Evolutionary conservation across 352 stramenopile species (phyloP).

Genomic region (Phytophthora parvispora): DNA sequence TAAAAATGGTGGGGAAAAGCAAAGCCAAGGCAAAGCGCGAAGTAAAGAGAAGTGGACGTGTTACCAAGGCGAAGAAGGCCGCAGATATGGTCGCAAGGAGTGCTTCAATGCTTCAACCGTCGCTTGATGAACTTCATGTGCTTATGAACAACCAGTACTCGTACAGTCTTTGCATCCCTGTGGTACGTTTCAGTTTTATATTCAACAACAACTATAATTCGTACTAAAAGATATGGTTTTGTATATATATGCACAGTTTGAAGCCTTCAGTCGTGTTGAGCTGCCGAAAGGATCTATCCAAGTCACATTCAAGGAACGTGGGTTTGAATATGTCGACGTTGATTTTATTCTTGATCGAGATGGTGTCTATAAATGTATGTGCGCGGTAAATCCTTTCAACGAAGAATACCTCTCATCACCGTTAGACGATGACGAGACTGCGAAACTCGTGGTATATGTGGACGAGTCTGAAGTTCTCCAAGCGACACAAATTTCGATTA

Average conservation of each 20-base stretch:
- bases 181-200: not conserved
- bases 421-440: not conserved
- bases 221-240: too few species aligned
- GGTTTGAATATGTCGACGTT: not conserved
- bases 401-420: not conserved
- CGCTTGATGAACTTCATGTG: not conserved
- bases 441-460: not conserved
- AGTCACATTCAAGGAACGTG: not conserved
- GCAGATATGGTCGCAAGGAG: not conserved
- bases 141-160: not conserved
- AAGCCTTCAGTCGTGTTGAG: not conserved
- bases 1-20: not conserved
- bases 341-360: not conserved
- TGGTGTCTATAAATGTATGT: not conserved
- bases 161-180: not conserved
- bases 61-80: not conserved
- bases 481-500: not conserved
- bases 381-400: not conserved
- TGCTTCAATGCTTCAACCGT: not conserved
- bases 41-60: not conserved
- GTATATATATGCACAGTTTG: not conserved
- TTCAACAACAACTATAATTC: too few species aligned
- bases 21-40: not conserved
- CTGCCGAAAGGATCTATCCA: not conserved
- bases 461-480: not conserved